These are phyloP conservation scores for Prunus kanzakura DNA, from an alignment of 306 rosid genomes.

Conservation along the genomic window DNA sequence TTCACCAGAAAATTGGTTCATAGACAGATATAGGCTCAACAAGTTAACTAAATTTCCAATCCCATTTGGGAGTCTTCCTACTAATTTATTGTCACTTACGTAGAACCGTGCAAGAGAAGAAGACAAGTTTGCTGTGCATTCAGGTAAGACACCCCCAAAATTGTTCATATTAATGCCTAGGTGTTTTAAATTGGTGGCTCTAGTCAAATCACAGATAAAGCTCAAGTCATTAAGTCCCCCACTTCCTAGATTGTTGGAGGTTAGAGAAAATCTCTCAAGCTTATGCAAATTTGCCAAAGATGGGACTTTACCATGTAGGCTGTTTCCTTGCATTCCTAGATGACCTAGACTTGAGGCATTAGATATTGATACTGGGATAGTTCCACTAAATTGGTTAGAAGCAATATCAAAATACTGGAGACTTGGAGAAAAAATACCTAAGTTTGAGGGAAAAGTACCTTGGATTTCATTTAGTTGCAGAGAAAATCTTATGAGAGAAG, in stretches of 20 bases:
- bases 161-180: neutral
- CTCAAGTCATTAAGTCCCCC: neutral
- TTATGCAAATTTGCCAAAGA: neutral
- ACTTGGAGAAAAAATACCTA: neutral
- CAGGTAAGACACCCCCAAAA: neutral
- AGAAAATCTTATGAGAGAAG: neutral
- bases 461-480: neutral
- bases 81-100: neutral
- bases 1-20: neutral
- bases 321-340: neutral
- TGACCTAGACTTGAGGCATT: conserved; percentile 2
- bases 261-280: neutral
- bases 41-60: neutral
- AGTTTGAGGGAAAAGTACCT: neutral
- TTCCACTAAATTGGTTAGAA: neutral
- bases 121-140: neutral
- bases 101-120: neutral
- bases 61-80: conserved; percentile 4
- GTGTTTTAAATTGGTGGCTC: neutral
- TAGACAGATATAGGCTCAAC: neutral
- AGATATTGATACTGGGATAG: neutral
- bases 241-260: neutral
- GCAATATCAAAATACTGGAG: neutral
- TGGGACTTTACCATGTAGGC: neutral
- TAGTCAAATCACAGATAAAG: neutral